These are phyloP conservation scores for Suillus spraguei DNA, from an alignment of 768 basidiomycete species.

Conservation along the genomic window DNA sequence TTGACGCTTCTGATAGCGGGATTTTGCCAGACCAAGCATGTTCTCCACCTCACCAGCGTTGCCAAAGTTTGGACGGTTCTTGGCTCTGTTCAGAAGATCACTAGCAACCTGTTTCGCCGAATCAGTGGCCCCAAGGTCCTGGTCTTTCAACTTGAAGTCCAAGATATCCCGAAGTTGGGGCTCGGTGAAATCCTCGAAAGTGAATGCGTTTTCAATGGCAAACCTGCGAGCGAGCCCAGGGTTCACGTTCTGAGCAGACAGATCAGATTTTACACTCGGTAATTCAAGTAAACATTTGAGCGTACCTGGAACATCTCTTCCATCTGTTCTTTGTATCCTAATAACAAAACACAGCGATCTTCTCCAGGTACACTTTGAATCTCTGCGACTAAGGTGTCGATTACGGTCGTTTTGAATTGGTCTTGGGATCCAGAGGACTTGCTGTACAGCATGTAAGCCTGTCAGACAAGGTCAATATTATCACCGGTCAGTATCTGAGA, in stretches of 20 bases:
- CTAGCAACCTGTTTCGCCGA: constrained; percentile 60
- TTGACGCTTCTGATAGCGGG: constrained; percentile 45
- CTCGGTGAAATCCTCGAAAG: constrained; percentile 66
- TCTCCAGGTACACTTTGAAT: constrained; percentile 71
- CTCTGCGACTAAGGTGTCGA: constrained; percentile 76
- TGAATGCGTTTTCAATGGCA: constrained; percentile 67
- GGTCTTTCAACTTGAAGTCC: constrained; percentile 55
- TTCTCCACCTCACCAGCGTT: constrained; percentile 71
- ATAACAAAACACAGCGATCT: constrained; percentile 65
- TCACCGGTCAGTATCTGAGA: neutral
- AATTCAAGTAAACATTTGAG: neutral
- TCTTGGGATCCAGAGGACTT: constrained; percentile 40
- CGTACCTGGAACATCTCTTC: constrained; percentile 73
- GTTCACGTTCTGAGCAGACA: constrained; percentile 58
- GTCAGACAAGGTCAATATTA: constrained; percentile 1
- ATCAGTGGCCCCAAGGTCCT: constrained; percentile 58
- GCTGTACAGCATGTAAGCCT: constrained; percentile 74
- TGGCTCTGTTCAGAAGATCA: constrained; percentile 40
- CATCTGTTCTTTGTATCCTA: constrained; percentile 70
- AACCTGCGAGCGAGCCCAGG: constrained; percentile 69
- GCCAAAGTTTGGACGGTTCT: constrained; percentile 60
- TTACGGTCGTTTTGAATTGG: constrained; percentile 64
- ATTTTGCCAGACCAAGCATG: constrained; percentile 52
- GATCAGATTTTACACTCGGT: neutral
- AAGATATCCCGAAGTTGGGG: constrained; percentile 54